Conservation (phyloP, 2,329 filamentous ascomycete species). For the Alternaria sp. region DNA sequence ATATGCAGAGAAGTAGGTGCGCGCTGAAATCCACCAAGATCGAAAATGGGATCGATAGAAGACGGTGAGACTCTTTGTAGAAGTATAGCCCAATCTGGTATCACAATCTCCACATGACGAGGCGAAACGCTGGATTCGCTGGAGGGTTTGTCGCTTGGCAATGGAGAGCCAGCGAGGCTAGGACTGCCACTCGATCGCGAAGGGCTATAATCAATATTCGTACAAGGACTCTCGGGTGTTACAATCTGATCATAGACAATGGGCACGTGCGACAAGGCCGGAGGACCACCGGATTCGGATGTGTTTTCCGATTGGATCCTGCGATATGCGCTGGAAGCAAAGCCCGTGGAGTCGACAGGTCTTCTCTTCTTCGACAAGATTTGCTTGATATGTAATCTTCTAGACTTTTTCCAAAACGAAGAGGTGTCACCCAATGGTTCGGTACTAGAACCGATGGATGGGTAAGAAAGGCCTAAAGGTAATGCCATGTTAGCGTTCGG, state of each 20-base stretch:
- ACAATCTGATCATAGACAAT: constrained; percentile 51
- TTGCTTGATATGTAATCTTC: constrained; percentile 37
- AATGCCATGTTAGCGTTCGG: constrained; percentile 48
- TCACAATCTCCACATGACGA: constrained; percentile 59
- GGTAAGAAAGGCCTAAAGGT: constrained; percentile 48
- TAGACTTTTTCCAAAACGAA: constrained; percentile 44
- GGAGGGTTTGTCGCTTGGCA: constrained; percentile 37
- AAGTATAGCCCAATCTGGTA: constrained; percentile 54
- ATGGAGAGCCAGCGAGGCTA: constrained; percentile 37
- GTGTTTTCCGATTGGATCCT: constrained; percentile 28
- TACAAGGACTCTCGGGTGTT: constrained; percentile 46
- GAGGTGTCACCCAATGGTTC: constrained; percentile 40
- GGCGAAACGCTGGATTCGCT: constrained; percentile 42
- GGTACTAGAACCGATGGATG: constrained; percentile 44
- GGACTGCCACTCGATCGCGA: constrained; percentile 39
- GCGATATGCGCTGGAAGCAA: constrained; percentile 30
- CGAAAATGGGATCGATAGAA: constrained; percentile 37
- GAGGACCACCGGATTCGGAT: constrained; percentile 28
- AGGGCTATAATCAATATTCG: constrained; percentile 42
- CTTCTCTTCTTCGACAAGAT: constrained; percentile 34
- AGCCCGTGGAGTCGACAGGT: constrained; percentile 40
- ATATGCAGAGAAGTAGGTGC: constrained; percentile 32
- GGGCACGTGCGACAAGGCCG: constrained; percentile 49
- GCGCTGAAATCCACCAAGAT: constrained; percentile 21
- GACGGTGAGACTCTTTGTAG: constrained; percentile 47